phyloP scores from a whole-genome alignment of 208 protist species.

The Strigomonas culicis region DNA sequence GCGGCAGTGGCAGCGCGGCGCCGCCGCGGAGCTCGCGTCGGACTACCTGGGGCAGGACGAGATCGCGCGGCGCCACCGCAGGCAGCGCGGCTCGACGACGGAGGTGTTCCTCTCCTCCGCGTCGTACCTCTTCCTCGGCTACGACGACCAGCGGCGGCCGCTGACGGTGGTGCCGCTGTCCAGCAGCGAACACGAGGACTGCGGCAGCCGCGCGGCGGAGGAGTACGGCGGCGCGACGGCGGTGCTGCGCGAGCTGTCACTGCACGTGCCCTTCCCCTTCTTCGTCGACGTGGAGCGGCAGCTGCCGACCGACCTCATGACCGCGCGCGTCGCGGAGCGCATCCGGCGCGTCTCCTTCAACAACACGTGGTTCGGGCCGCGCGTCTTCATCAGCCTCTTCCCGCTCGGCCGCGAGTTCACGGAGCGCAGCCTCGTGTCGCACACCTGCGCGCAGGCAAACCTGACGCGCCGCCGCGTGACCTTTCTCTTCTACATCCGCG shows the following conservation, averaged over 20 bases:
- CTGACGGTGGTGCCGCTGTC: conserved; percentile 73
- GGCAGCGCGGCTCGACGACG: conserved; percentile 30
- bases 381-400: conserved; percentile 79
- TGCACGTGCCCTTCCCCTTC: conserved; percentile 71
- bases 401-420: conserved; percentile 69
- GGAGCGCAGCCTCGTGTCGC: conserved; percentile 68
- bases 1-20: conserved; percentile 40
- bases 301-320: conserved; percentile 53
- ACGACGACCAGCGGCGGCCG: conserved; percentile 63
- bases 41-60: conserved; percentile 63
- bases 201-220: conserved; percentile 29
- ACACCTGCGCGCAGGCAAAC: conserved; percentile 85
- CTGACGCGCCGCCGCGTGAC: conserved; percentile 75
- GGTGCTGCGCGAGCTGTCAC: conserved; percentile 60
- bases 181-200: conserved; percentile 22
- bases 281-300: conserved; percentile 72
- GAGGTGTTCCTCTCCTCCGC: conserved; percentile 69
- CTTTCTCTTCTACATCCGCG: conserved; percentile 75
- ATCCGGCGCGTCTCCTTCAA: conserved; percentile 81
- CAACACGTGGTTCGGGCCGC: conserved; percentile 76
- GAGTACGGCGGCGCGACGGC: conserved; percentile 57
- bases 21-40: conserved; percentile 41
- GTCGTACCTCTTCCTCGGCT: conserved; percentile 70
- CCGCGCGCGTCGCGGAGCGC: conserved; percentile 68
- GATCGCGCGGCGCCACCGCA: conserved; percentile 21